Percentiles rank a stretch among this genome's conserved stretches.
Conservation (phyloP, 2,329 filamentous ascomycete species). For the Penicillium sp. region DNA sequence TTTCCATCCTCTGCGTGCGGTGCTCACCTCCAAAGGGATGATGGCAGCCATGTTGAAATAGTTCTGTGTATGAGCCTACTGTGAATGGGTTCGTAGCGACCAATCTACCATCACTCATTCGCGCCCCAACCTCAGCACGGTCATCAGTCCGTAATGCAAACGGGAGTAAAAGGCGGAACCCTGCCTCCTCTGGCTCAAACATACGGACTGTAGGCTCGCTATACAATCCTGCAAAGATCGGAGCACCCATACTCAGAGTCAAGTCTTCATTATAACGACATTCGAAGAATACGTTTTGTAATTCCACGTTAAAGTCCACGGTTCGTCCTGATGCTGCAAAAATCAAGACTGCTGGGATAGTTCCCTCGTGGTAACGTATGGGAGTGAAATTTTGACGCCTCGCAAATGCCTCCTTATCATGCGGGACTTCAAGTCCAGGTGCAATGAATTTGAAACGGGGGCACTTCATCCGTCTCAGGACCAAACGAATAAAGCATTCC, state of each 20-base stretch:
- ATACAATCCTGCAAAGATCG: slow-evolving; percentile 23
- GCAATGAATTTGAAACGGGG: slow-evolving; percentile 14
- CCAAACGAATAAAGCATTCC: slow-evolving; percentile 11
- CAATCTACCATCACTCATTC: slow-evolving; percentile 24
- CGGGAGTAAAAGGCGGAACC: slow-evolving; percentile 23
- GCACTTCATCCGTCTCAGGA: slow-evolving; percentile 18
- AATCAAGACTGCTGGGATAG: slow-evolving; percentile 23
- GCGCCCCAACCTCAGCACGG: slow-evolving; percentile 14
- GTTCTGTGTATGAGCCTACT: slow-evolving; percentile 19
- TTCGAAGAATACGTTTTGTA: background rate
- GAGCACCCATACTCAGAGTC: slow-evolving; percentile 3
- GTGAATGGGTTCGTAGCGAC: slow-evolving; percentile 11
- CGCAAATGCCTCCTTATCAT: slow-evolving; percentile 16
- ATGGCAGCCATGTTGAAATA: slow-evolving; percentile 18
- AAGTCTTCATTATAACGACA: too few relatives aligned
- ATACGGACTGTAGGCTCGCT: slow-evolving; percentile 22
- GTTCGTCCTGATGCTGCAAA: slow-evolving; percentile 15
- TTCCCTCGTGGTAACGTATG: slow-evolving; percentile 2
- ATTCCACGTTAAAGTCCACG: background rate
- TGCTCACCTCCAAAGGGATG: slow-evolving; percentile 10
- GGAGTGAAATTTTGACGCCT: slow-evolving; percentile 17
- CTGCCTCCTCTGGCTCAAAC: slow-evolving; percentile 24
- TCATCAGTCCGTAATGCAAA: slow-evolving; percentile 8
- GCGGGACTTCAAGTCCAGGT: slow-evolving; percentile 12
- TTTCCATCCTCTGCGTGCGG: slow-evolving; percentile 15